phyloP scores from a whole-genome alignment of 1,139 yeast species.

The Nakaseomyces bracarensis region DNA sequence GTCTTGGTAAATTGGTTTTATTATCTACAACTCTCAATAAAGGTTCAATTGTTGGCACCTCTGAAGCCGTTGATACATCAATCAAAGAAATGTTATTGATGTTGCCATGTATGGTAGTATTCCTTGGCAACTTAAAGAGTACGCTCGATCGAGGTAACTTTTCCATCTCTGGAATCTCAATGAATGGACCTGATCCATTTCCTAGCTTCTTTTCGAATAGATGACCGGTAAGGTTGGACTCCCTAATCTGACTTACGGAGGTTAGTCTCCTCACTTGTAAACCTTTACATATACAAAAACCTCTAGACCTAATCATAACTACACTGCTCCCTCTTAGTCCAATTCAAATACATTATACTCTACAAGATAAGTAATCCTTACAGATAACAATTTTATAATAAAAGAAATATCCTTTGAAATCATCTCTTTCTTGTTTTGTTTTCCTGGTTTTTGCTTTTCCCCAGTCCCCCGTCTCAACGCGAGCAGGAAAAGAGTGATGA shows the following conservation, averaged over 20 bases:
- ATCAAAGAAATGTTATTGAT: slow-evolving; percentile 1
- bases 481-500: too few relatives aligned
- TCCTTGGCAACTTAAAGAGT: neutral
- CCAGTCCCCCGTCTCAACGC: too few relatives aligned
- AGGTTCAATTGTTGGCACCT: neutral
- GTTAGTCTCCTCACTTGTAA: neutral
- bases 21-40: neutral
- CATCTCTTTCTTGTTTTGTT: too few relatives aligned
- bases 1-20: neutral
- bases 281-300: neutral
- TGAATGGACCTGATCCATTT: neutral
- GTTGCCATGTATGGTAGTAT: slow-evolving; percentile 1
- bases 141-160: neutral
- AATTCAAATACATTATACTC: too few relatives aligned
- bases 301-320: too few relatives aligned
- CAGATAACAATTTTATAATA: too few relatives aligned
- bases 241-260: neutral
- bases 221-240: neutral
- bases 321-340: too few relatives aligned
- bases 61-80: too few relatives aligned
- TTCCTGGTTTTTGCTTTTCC: too few relatives aligned
- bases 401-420: too few relatives aligned
- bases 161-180: slow-evolving; percentile 4
- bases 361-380: too few relatives aligned
- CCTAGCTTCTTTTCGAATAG: neutral